These are phyloP conservation scores for Lactarius sp. DNA, from an alignment of 768 basidiomycete genomes.

Conservation along the genomic window DNA sequence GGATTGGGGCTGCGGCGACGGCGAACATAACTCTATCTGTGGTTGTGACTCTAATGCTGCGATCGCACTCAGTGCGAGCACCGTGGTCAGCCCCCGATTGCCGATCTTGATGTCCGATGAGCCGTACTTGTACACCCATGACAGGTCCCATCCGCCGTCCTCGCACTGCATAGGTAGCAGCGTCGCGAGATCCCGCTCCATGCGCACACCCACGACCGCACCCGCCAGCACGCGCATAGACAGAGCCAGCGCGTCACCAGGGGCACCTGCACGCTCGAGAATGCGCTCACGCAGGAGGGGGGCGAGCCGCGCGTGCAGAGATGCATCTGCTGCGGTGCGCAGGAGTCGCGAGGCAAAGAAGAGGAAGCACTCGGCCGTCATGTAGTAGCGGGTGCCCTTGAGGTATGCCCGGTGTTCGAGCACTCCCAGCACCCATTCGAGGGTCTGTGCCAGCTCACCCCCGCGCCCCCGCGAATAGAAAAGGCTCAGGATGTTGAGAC, in stretches of 20 bases:
- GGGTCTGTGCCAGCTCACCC: constrained; percentile 30
- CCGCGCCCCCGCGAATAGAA: too few species aligned
- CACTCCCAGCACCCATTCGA: constrained; percentile 43
- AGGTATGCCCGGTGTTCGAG: too few species aligned
- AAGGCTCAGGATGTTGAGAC: too few species aligned
- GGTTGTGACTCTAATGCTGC: constrained; percentile 27
- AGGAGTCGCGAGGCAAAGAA: constrained; percentile 48
- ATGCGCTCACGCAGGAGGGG: constrained; percentile 43
- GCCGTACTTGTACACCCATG: constrained; percentile 56
- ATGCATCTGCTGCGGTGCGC: constrained; percentile 31
- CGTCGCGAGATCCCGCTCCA: constrained; percentile 41
- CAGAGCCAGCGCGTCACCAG: constrained; percentile 49
- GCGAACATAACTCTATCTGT: too few species aligned
- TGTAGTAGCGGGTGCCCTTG: constrained; percentile 44
- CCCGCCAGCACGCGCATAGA: constrained; percentile 52
- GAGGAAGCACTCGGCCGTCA: constrained; percentile 47
- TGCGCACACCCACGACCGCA: constrained; percentile 37
- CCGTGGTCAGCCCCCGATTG: constrained; percentile 52
- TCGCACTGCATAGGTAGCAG: constrained; percentile 46
- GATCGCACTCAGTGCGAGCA: constrained; percentile 49
- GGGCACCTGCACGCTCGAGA: constrained; percentile 45
- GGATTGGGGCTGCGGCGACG: too few species aligned
- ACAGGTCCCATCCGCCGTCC: constrained; percentile 53
- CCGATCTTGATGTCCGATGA: constrained; percentile 45
- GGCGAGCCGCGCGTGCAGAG: constrained; percentile 36